These are phyloP conservation scores for Medicago ruthenica DNA, from an alignment of 306 rosid species.

Conservation along the genomic window DNA sequence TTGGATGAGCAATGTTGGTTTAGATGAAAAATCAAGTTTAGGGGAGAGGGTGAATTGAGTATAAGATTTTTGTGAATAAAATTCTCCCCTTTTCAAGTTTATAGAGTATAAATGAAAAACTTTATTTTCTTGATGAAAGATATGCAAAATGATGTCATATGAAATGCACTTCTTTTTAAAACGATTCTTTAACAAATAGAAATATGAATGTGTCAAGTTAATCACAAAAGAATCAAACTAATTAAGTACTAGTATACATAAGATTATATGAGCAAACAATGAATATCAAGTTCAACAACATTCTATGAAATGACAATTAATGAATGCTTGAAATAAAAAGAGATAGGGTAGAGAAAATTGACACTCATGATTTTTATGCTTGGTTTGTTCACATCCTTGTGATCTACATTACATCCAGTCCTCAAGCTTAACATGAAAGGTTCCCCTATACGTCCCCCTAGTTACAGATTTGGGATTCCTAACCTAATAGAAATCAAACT, in stretches of 20 bases:
- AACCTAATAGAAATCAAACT: background rate
- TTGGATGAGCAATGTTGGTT: slow-evolving; percentile 24
- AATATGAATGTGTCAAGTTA: slow-evolving; percentile 1
- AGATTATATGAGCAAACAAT: background rate
- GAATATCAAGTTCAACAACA: background rate
- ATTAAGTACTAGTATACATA: background rate
- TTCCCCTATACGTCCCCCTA: background rate
- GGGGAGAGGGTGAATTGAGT: background rate
- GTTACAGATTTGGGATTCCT: background rate
- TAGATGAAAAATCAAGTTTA: background rate
- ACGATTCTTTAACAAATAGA: background rate
- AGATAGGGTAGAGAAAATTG: background rate
- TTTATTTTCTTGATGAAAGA: background rate
- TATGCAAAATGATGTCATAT: background rate
- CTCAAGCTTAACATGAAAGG: background rate
- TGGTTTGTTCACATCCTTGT: background rate
- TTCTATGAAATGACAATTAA: background rate
- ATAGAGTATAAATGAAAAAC: background rate
- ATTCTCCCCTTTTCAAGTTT: background rate
- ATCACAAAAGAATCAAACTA: slow-evolving; percentile 1
- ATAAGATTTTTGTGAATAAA: background rate
- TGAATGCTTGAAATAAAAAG: background rate
- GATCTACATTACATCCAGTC: background rate
- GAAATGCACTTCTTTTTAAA: background rate
- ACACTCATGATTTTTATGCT: background rate